Conservation (phyloP, 2,329 filamentous ascomycete genomes). For the Neonectria faginata region DNA sequence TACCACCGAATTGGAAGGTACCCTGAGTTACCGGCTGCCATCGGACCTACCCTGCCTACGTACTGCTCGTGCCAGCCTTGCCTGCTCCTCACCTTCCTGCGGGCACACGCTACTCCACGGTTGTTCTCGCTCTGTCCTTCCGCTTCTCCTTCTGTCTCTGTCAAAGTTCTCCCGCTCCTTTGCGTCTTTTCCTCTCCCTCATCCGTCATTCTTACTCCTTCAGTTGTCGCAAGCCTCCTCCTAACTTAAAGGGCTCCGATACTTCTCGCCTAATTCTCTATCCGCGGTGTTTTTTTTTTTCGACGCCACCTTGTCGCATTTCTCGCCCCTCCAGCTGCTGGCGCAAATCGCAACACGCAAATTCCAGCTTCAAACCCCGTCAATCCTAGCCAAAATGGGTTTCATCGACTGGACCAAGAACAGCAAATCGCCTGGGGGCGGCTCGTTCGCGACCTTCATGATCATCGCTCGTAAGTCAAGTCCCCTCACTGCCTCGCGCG, state of each 20-base stretch:
- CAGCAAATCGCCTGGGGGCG: slow-evolving; percentile 67
- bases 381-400: slow-evolving; percentile 44
- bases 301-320: slow-evolving; percentile 14
- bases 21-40: slow-evolving; percentile 12
- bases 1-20: slow-evolving; percentile 46
- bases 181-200: slow-evolving; percentile 8
- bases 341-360: slow-evolving; percentile 24
- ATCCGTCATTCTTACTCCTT: slow-evolving; percentile 14
- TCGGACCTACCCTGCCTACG: slow-evolving; percentile 27
- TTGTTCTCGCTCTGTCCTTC: slow-evolving; percentile 1
- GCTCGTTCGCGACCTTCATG: slow-evolving; percentile 94
- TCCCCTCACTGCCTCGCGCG: slow-evolving; percentile 12
- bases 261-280: slow-evolving; percentile 4
- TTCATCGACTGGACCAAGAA: slow-evolving; percentile 68
- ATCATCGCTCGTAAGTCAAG: slow-evolving; percentile 87
- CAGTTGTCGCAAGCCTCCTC: slow-evolving; percentile 10
- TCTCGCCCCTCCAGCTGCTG: neutral
- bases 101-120: slow-evolving; percentile 29
- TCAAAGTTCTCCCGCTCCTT: slow-evolving; percentile 22
- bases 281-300: slow-evolving; percentile 22
- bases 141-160: slow-evolving; percentile 11
- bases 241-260: slow-evolving; percentile 7
- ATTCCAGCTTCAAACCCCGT: slow-evolving; percentile 26
- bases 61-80: slow-evolving; percentile 3
- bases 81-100: slow-evolving; percentile 17